Conservation (phyloP, 139 green algal species). For the Mychonastes homosphaera region DNA sequence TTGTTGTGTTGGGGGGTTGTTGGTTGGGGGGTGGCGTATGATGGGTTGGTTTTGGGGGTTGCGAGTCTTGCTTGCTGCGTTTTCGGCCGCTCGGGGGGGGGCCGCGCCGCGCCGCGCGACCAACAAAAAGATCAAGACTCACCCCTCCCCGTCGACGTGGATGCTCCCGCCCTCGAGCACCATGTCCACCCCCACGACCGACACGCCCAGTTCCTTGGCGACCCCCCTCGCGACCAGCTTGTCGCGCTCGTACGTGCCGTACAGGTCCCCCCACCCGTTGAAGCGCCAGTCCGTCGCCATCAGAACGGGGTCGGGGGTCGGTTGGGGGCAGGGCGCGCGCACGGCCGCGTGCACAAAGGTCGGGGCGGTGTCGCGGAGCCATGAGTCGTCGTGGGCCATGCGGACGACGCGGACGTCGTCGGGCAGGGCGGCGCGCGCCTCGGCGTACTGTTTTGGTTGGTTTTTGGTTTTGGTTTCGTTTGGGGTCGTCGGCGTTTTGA, state of each 20-base stretch:
- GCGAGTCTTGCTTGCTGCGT: not conserved
- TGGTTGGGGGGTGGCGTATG: not conserved
- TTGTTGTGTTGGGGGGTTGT: not conserved
- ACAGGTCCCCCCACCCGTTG: conserved; percentile 35
- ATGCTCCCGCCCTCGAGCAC: conserved; percentile 46
- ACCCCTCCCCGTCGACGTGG: conserved; percentile 45
- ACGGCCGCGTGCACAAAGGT: not conserved
- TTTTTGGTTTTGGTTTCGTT: too few relatives aligned
- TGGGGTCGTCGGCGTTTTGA: too few relatives aligned
- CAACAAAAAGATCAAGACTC: not conserved
- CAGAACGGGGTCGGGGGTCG: not conserved
- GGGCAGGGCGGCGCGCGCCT: conserved; percentile 11
- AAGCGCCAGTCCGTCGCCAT: conserved; percentile 32
- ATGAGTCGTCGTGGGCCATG: conserved; percentile 24
- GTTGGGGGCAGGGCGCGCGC: not conserved
- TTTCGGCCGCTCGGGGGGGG: too few relatives aligned
- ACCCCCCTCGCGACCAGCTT: conserved; percentile 14
- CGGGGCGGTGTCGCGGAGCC: conserved; percentile 26
- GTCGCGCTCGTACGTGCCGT: conserved; percentile 18
- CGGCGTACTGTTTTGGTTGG: conserved; percentile 22
- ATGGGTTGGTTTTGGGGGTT: not conserved
- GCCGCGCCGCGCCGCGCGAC: too few relatives aligned
- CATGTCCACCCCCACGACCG: conserved; percentile 18
- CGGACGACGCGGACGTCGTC: conserved; percentile 10
- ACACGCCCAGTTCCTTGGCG: conserved; percentile 9